Evolutionary conservation across 2,329 filamentous ascomycete genomes (phyloP), one percentile per base, ranked within the genome.

Genomic region (Dactylellina haptotyla): DNA sequence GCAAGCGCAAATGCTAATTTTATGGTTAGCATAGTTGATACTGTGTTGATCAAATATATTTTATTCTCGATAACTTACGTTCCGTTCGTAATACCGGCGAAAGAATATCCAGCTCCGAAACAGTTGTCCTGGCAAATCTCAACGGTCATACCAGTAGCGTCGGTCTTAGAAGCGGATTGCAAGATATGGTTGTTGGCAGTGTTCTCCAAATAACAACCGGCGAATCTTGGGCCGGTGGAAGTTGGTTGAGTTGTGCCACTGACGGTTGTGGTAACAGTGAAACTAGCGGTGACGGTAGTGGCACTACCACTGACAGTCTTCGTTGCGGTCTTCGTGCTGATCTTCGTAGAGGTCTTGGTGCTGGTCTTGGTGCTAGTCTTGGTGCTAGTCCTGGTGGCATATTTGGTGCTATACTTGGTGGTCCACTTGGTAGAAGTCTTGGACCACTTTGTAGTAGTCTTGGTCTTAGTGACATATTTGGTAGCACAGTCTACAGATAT

Each of bases 21-120:
- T 9, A 23, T 6, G 9, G 18, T 63, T 25, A 63, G 59, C 16
- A 53, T 25, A 2, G 23, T 34, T 6, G 6, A 6, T 34, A 34
- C 14, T 34, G n/a, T 20, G 8, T 28, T 28, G 3, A 43, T 23
- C 28, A 16, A 10, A 45, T 8, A 30, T 5, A 28, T 50, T 50
- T 2, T 14, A 8, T 4, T 8, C 18, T 23, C 9, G 41, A 3
- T 3, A 45, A 53, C 63, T 67, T 67, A 67, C 63, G 23, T 45
- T 67, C 63, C 63, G 25, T 59, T 59, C 12, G 32, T 59, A 16
- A 67, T 23, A 45, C 63, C 63, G 9, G 63, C 51, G n/a, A 67
- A 45, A 20, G 18, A 4, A 34, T 28, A 67, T 5, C 45, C 53
- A 3, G 32, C 5, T 3, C 20, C 25, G 25, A 59, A 37, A 37